Conservation (phyloP, 2,329 filamentous ascomycete species). For the Akanthomyces dipterigenus region DNA sequence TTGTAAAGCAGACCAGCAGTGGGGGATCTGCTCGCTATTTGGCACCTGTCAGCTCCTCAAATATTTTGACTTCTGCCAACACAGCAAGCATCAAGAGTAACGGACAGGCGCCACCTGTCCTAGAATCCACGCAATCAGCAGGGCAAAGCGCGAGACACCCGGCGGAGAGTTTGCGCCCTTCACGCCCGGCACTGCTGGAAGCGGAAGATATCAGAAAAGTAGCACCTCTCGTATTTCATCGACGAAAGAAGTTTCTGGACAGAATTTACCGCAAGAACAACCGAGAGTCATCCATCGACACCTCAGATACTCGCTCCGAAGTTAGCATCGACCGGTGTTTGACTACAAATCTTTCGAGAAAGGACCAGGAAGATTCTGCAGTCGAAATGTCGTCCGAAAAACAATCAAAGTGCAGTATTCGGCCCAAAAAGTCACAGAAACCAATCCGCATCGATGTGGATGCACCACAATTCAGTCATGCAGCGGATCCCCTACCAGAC, state of each 20-base stretch:
- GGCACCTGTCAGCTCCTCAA: neutral
- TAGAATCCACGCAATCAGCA: neutral
- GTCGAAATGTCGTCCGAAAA: conserved; percentile 6
- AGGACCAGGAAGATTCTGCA: neutral
- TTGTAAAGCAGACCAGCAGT: conserved; percentile 24
- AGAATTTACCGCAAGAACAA: conserved; percentile 40
- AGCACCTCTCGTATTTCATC: conserved; percentile 36
- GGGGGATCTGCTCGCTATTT: conserved; percentile 17
- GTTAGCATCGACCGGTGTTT: neutral
- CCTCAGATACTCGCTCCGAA: neutral
- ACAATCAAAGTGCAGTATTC: conserved; percentile 18
- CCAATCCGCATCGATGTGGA: conserved; percentile 42
- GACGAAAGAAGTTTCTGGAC: conserved; percentile 49
- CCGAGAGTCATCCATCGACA: conserved; percentile 20
- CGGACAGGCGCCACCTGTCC: neutral
- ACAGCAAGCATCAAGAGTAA: neutral
- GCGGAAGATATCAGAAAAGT: conserved; percentile 31
- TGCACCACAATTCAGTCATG: conserved; percentile 46
- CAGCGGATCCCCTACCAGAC: conserved; percentile 42
- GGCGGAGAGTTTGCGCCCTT: neutral
- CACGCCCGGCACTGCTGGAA: conserved; percentile 52
- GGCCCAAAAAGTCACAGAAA: neutral
- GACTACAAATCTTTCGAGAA: neutral
- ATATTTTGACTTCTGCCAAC: neutral
- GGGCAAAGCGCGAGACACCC: neutral